Evolutionary conservation across 257 asterid species (phyloP).

Genomic region (Eucommia ulmoides): DNA sequence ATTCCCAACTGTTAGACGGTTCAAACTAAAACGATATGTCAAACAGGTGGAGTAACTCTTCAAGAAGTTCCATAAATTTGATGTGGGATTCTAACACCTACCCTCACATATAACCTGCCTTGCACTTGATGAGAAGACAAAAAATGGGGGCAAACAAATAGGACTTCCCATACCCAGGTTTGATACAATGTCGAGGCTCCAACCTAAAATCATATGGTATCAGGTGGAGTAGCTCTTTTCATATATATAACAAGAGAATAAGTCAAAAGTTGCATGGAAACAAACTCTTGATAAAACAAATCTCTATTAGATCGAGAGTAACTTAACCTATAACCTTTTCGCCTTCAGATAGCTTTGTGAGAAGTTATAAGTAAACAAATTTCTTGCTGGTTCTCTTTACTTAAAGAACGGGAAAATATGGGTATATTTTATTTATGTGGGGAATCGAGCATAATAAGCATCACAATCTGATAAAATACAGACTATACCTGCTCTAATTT

Average conservation of each 20-base stretch:
- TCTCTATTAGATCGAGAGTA: too few relatives aligned
- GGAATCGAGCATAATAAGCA: background rate
- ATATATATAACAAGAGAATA: background rate
- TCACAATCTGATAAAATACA: background rate
- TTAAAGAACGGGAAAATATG: background rate
- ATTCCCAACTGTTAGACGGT: background rate
- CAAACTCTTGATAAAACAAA: too few relatives aligned
- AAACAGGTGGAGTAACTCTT: background rate
- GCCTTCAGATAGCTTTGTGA: background rate
- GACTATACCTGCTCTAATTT: slow-evolving; percentile 39
- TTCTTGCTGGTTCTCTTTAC: background rate
- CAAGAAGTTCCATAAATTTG: background rate
- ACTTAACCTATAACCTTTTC: too few relatives aligned
- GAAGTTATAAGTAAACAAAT: background rate
- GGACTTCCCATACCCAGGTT: too few relatives aligned
- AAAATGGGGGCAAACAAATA: too few relatives aligned
- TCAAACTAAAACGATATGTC: background rate
- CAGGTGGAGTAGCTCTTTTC: background rate
- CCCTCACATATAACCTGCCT: background rate
- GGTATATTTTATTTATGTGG: background rate
- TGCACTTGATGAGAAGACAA: too few relatives aligned
- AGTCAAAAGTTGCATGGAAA: background rate
- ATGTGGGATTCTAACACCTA: background rate
- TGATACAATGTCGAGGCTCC: too few relatives aligned
- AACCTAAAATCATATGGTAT: too few relatives aligned